Base-by-base conservation (phyloP, 768 basidiomycete species). In the Leccinum aurantiacum region DNA sequence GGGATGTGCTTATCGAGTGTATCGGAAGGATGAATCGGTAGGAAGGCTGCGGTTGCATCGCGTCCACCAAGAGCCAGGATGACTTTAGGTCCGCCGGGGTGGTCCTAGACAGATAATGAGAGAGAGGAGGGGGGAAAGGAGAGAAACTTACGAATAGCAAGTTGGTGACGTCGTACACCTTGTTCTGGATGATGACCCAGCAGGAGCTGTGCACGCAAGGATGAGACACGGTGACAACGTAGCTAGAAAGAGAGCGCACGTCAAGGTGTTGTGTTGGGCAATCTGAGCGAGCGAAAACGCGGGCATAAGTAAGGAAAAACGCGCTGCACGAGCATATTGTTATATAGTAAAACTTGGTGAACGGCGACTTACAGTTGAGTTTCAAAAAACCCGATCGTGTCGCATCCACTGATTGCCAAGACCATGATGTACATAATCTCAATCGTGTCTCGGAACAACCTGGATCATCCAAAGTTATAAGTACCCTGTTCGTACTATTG, bases 81-180 rank as follows among this genome's bases (percentile, higher is more conserved):
- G 67, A 93, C 89, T 58, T 83, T 81, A 17, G 87, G 76, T 3
- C 95, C 95, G 25, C 95, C 94, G 6, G 90, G 90, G 65, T 92
- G 90, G 53, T 87, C 82, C 86, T 89, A 63, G 27, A 64, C 31
- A 57, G 17, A 27, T 38, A 67, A 62, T 24, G 33, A 56, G 13
- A 22, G 49, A 67, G 56, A 61, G n/a, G 6, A 11, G 13, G 11
- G 37, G n/a, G 3, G 3, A 17, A 29, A 17, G 31, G 5, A 11
- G 25, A 24, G 52, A 24, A n/a, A 69, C 78, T 37, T 60, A 88
- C 90, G 56, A 82, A 76, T 41, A 92, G 76, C 72, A 93, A 90
- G 41, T 88, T 86, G 6, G 91, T 91, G 55, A 92, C 89, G 75
- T 93, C 90, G 75, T 93, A 93, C n/a, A 93, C 91, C 56, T 82